Base-by-base conservation (phyloP, 108 stramenopile genomes). In the Cafeteria roenbergensis region DNA sequence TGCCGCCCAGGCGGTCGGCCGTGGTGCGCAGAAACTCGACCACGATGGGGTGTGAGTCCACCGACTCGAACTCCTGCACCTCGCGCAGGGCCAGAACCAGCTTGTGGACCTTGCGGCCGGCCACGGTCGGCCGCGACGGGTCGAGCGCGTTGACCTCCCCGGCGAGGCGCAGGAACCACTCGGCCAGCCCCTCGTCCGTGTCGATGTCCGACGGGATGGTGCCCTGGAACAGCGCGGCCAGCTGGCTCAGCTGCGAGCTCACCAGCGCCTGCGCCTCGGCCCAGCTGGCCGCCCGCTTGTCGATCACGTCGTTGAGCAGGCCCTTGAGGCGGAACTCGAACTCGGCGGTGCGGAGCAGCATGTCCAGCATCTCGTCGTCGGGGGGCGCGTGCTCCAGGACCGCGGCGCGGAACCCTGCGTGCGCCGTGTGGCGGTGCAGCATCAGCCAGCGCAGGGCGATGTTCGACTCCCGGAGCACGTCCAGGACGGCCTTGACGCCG, bases 391-490 rank as follows among this genome's bases (percentile, higher is more conserved):
- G 37, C 33, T 71, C 73, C 30, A 65, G 68, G 20, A 82, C 62
- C 48, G 77, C 71, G 20, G 34, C 52, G 55, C 64, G 71, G 22
- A 72, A 59, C 32, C 25, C 25, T 8, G 71, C 17, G 53, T 63
- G 60, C 0, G 64, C 34, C n/a, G 57, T 51, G 52, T 71, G 57
- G 1, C 82, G 82, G 67, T 86, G 85, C n/a, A 86, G 78, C 48
- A 86, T 55, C 6, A 83, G 66, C 85, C 85, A 86, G 24, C 83
- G 67, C 31, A 80, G 66, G 8, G 76, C 74, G 38, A 79, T 71
- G 67, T 86, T 86, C 66, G 73, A 76, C 31, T 68, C 51, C 9
- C 81, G 55, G 56, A 80, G 34, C 62, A 70, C 72, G 53, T 78
- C 64, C 42, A 84, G 62, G 62, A 86, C 57, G 22, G 66, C 69